These are phyloP conservation scores for Neophaeococcomyces mojaviensis DNA, from an alignment of 2,329 filamentous ascomycete species.

Conservation along the genomic window DNA sequence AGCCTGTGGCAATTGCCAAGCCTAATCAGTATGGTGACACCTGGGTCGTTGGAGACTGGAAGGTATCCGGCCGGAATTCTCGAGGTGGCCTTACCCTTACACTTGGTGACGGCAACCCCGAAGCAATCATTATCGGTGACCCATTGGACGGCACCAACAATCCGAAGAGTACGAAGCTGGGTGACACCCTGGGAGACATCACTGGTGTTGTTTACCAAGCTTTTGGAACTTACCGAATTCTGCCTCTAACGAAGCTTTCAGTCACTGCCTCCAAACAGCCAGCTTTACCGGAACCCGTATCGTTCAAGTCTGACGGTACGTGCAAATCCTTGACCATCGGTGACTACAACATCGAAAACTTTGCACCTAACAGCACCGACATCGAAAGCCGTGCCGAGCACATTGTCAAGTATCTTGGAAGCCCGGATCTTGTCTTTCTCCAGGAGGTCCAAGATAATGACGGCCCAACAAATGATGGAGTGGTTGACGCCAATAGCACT, in stretches of 20 bases:
- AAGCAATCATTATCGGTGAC: conserved; percentile 57
- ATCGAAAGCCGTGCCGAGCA: conserved; percentile 41
- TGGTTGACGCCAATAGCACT: conserved; percentile 51
- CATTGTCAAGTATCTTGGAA: conserved; percentile 56
- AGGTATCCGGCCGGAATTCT: conserved; percentile 53
- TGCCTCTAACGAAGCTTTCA: conserved; percentile 53
- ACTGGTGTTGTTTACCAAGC: conserved; percentile 60
- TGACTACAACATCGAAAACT: conserved; percentile 65
- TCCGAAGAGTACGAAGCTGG: conserved; percentile 53
- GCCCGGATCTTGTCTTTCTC: conserved; percentile 59
- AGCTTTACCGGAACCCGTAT: conserved; percentile 34
- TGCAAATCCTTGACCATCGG: conserved; percentile 58
- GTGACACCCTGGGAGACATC: conserved; percentile 57
- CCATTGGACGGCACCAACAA: conserved; percentile 61
- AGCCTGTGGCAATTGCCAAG: conserved; percentile 49
- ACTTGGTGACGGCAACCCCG: conserved; percentile 59
- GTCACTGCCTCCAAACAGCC: conserved; percentile 40
- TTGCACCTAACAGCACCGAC: conserved; percentile 49
- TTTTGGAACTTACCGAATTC: conserved; percentile 62
- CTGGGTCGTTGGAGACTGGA: conserved; percentile 62
- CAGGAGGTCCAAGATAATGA: conserved; percentile 65
- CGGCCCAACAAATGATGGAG: conserved; percentile 53
- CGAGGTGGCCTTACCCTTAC: conserved; percentile 60
- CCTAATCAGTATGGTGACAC: conserved; percentile 61
- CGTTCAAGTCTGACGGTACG: conserved; percentile 46